Conservation (phyloP, 1,284 basidiomycete genomes). For the Porodaedalea pini region DNA sequence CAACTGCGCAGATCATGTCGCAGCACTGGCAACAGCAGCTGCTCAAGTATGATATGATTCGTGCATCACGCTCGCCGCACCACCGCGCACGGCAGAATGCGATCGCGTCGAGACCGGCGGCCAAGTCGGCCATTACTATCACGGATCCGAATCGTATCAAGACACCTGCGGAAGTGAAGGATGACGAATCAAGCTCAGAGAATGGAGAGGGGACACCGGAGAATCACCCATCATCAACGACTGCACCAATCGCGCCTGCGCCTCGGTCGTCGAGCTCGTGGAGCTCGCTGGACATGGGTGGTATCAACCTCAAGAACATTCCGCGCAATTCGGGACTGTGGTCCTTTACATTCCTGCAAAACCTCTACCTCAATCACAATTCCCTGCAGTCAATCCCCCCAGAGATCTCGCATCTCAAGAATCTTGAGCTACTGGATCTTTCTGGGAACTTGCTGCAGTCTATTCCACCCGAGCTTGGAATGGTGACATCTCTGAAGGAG, state of each 20-base stretch:
- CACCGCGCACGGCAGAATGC: slow-evolving; percentile 77
- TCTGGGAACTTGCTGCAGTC: slow-evolving; percentile 83
- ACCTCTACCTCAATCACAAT: slow-evolving; percentile 98
- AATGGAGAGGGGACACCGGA: slow-evolving; percentile 35
- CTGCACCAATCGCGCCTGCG: slow-evolving; percentile 60
- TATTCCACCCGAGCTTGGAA: slow-evolving; percentile 87
- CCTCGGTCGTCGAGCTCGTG: slow-evolving; percentile 72
- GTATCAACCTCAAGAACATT: slow-evolving; percentile 89
- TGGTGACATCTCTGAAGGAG: slow-evolving; percentile 88
- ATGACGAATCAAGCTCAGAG: slow-evolving; percentile 25
- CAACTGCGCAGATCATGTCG: slow-evolving; percentile 55
- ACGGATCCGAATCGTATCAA: slow-evolving; percentile 73
- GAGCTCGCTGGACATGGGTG: slow-evolving; percentile 95
- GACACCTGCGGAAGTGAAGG: slow-evolving; percentile 38
- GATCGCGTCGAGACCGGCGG: slow-evolving; percentile 71
- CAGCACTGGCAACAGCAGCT: slow-evolving; percentile 80
- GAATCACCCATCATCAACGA: slow-evolving; percentile 71
- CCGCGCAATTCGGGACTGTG: slow-evolving; percentile 83
- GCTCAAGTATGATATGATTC: slow-evolving; percentile 76
- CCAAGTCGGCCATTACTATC: slow-evolving; percentile 79
- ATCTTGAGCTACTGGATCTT: slow-evolving; percentile 89
- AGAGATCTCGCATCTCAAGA: slow-evolving; percentile 80
- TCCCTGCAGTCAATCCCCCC: slow-evolving; percentile 77
- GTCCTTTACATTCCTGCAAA: slow-evolving; percentile 89
- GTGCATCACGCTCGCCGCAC: slow-evolving; percentile 72